These are phyloP conservation scores for Phytophthora cryptogea DNA, from an alignment of 352 stramenopile species.

Conservation along the genomic window DNA sequence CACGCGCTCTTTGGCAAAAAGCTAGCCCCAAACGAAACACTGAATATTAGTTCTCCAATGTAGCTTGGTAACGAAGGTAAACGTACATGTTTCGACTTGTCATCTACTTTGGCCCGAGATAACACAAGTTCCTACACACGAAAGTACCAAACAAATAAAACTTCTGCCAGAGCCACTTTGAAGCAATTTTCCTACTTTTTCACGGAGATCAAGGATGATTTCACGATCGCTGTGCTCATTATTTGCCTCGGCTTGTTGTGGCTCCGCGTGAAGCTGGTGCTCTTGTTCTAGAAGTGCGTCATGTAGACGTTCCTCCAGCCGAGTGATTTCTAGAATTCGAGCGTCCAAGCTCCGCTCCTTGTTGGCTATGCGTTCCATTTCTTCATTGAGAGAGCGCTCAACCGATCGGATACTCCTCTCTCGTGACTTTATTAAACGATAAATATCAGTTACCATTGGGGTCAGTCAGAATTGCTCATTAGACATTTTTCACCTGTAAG, in stretches of 20 bases:
- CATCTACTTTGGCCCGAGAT: constrained; percentile 15
- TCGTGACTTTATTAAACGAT: constrained; percentile 25
- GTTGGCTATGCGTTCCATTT: constrained; percentile 30
- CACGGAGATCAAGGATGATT: constrained; percentile 26
- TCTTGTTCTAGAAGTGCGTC: constrained; percentile 37
- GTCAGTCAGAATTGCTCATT: neutral
- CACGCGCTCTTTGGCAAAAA: constrained; percentile 49
- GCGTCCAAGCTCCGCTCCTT: constrained; percentile 44
- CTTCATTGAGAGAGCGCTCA: constrained; percentile 41
- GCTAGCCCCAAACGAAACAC: constrained; percentile 11
- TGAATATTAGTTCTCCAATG: neutral
- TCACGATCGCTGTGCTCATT: constrained; percentile 29
- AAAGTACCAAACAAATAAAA: neutral
- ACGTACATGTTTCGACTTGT: constrained; percentile 42
- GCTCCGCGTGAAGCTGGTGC: neutral
- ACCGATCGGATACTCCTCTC: constrained; percentile 39
- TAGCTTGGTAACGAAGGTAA: neutral
- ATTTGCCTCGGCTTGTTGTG: constrained; percentile 2
- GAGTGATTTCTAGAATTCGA: constrained; percentile 46
- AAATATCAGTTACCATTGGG: neutral
- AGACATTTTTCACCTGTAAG: constrained; percentile 31
- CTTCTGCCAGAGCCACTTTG: neutral
- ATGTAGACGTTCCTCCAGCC: constrained; percentile 50
- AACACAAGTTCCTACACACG: constrained; percentile 25
- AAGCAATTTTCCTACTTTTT: constrained; percentile 31